Evolutionary conservation across 1,139 yeast species (phyloP).

Genomic region (Pneumocystis canis): DNA sequence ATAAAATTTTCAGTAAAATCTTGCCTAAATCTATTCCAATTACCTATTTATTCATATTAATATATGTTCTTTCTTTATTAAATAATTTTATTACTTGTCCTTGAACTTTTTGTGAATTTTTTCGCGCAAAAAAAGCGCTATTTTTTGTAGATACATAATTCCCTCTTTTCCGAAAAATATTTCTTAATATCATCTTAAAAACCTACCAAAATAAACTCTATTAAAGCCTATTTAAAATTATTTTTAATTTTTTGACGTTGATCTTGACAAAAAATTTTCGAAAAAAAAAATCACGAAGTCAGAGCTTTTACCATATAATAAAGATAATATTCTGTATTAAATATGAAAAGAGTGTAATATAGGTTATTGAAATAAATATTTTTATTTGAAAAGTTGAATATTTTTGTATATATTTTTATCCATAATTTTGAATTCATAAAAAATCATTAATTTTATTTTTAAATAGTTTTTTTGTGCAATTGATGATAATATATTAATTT

Average conservation of each 20-base stretch:
- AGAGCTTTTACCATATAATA: too few relatives aligned
- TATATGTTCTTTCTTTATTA: background rate
- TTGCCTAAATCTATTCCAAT: conserved; percentile 94
- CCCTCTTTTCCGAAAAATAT: background rate
- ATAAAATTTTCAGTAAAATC: conserved; percentile 45
- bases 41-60: conserved; percentile 28
- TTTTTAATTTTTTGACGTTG: background rate
- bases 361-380: too few relatives aligned
- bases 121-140: background rate
- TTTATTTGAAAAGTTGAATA: too few relatives aligned
- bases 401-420: too few relatives aligned
- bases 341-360: too few relatives aligned
- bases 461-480: background rate
- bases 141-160: background rate
- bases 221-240: background rate
- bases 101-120: background rate
- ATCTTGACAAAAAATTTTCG: background rate
- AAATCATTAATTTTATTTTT: background rate
- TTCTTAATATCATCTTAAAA: background rate
- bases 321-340: background rate
- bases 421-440: too few relatives aligned
- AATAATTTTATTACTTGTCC: background rate
- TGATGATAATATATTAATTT: background rate
- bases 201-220: background rate
- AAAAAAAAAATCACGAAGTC: background rate